These are phyloP conservation scores for Mycosphaerella arachidis DNA, from an alignment of 2,329 filamentous ascomycete species.

Conservation along the genomic window DNA sequence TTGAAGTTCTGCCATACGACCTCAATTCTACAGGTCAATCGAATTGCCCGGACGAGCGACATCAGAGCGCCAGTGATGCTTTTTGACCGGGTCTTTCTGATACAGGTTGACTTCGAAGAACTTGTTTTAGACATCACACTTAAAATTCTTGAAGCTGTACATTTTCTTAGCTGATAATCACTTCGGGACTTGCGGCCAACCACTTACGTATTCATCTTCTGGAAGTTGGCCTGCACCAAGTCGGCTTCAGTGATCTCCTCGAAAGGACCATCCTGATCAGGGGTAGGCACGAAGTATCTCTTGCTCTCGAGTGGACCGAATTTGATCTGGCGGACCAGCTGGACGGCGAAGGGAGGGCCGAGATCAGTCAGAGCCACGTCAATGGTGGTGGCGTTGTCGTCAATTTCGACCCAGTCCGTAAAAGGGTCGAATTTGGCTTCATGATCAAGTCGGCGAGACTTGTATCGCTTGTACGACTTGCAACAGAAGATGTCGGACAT, in stretches of 20 bases:
- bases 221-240: not conserved
- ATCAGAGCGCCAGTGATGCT: slow-evolving; percentile 5
- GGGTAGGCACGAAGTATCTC: not conserved
- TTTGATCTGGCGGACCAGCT: slow-evolving; percentile 4
- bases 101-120: slow-evolving; percentile 7
- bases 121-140: slow-evolving; percentile 4
- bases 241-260: not conserved
- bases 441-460: not conserved
- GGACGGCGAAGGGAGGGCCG: not conserved
- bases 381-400: not conserved
- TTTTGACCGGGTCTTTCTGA: slow-evolving; percentile 3
- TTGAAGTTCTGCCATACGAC: too few relatives aligned
- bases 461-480: not conserved
- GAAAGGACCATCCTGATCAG: not conserved
- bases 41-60: not conserved
- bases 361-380: not conserved
- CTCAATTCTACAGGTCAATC: not conserved
- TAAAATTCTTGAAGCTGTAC: slow-evolving; percentile 3
- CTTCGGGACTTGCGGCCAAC: too few relatives aligned
- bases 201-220: slow-evolving; percentile 1
- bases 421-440: not conserved
- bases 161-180: too few relatives aligned
- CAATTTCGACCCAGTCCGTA: not conserved
- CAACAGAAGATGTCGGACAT: slow-evolving; percentile 1
- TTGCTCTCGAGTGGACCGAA: slow-evolving; percentile 1